A percentile compares a stretch with the other conserved stretches of the same genome.
Conservation (phyloP, 768 basidiomycete species). For the Hemileccinum impolitum region DNA sequence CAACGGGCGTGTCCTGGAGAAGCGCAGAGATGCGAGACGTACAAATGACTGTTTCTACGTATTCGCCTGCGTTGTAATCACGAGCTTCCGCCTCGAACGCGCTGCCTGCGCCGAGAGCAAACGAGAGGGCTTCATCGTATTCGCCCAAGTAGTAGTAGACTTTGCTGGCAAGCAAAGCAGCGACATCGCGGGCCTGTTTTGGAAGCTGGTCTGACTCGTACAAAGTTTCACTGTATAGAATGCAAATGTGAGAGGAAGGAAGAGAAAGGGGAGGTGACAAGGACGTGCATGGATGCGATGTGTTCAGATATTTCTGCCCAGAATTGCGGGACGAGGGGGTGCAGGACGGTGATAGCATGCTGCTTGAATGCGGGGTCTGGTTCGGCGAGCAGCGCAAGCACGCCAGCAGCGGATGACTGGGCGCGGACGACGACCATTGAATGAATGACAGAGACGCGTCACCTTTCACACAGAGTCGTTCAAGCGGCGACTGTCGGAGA, state of each 20-base stretch:
- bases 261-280: conserved; percentile 7
- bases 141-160: conserved; percentile 97
- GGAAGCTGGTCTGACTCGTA: conserved; percentile 82
- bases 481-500: conserved; percentile 30
- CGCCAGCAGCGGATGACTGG: conserved; percentile 84
- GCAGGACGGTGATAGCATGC: conserved; percentile 84
- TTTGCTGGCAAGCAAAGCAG: conserved; percentile 94
- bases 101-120: conserved; percentile 86
- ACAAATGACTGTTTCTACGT: conserved; percentile 94
- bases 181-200: conserved; percentile 69
- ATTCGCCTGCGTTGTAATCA: conserved; percentile 70
- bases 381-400: conserved; percentile 88
- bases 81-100: conserved; percentile 78
- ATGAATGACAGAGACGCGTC: conserved; percentile 35
- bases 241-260: conserved; percentile 7
- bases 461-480: conserved; percentile 41
- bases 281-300: conserved; percentile 78
- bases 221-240: conserved; percentile 67
- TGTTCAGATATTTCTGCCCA: conserved; percentile 99
- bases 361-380: conserved; percentile 84
- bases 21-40: conserved; percentile 34
- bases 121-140: conserved; percentile 92
- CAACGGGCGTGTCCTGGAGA: not conserved
- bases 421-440: conserved; percentile 63
- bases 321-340: conserved; percentile 84